Percentiles rank a stretch among this genome's conserved stretches.
Conservation (phyloP, 768 basidiomycete genomes). For the Rhodosporidiobolus sp. region DNA sequence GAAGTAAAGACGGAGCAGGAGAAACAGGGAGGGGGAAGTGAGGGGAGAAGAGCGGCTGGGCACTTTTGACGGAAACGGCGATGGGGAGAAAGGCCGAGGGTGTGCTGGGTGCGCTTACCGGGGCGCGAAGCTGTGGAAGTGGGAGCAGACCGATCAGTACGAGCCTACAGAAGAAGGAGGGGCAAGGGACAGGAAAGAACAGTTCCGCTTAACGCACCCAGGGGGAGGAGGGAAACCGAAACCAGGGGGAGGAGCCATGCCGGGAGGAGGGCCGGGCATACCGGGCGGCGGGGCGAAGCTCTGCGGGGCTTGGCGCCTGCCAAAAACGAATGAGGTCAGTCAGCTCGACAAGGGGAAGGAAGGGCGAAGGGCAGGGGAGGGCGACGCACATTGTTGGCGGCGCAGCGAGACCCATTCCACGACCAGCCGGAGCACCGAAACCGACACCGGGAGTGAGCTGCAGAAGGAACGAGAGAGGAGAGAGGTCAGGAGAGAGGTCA, state of each 20-base stretch:
- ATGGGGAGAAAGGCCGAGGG: too few species aligned
- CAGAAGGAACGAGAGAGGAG: neutral
- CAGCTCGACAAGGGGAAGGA: neutral
- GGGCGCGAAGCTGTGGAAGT: neutral
- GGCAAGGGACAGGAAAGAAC: neutral
- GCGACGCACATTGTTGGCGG: constrained; percentile 48
- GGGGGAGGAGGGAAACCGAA: constrained; percentile 56
- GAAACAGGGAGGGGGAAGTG: neutral
- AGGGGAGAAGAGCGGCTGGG: neutral
- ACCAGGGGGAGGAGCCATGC: constrained; percentile 53
- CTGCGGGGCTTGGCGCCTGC: constrained; percentile 41
- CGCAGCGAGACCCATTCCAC: constrained; percentile 72
- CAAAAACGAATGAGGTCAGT: constrained; percentile 8
- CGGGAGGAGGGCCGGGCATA: constrained; percentile 73
- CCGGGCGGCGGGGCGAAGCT: constrained; percentile 61
- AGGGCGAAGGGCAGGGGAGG: too few species aligned
- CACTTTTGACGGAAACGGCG: too few species aligned
- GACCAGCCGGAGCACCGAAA: constrained; percentile 90
- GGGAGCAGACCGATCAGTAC: neutral
- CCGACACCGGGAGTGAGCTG: constrained; percentile 86
- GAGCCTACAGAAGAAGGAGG: neutral
- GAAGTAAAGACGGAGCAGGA: neutral
- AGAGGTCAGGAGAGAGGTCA: neutral
- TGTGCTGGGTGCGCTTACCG: neutral
- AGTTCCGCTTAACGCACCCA: constrained; percentile 59